phyloP scores from a whole-genome alignment of 345 rosid genomes.

The Brassica juncea region DNA sequence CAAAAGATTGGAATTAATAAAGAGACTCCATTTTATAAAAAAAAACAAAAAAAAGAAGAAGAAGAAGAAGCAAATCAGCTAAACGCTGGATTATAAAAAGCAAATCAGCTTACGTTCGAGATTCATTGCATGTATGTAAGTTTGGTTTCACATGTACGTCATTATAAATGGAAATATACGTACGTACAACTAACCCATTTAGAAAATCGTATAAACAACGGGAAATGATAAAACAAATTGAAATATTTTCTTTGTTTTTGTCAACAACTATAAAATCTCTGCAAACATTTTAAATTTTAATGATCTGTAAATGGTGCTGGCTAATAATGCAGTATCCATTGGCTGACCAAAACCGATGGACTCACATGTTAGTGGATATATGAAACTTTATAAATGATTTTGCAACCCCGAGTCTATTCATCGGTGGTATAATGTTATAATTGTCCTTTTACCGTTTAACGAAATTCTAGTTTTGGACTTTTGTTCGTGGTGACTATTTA shows the following conservation, averaged over 20 bases:
- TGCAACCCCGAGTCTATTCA: constrained; percentile 22
- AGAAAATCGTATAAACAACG: constrained; percentile 7
- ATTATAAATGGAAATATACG: not conserved
- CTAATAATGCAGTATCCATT: not conserved
- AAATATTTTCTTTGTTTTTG: not conserved
- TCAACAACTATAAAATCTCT: not conserved
- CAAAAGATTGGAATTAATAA: too few species aligned
- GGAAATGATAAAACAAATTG: not conserved
- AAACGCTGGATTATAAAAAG: too few species aligned
- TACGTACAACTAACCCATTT: constrained; percentile 31
- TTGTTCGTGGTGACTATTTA: too few species aligned
- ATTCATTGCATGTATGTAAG: not conserved
- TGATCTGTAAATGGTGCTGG: constrained; percentile 16
- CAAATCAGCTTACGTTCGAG: too few species aligned
- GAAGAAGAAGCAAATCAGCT: too few species aligned
- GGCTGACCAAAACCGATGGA: constrained; percentile 19
- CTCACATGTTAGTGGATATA: not conserved
- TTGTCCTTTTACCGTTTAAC: too few species aligned
- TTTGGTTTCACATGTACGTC: not conserved
- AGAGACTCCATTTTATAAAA: too few species aligned
- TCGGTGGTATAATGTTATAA: not conserved
- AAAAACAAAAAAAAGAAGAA: too few species aligned
- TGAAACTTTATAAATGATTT: not conserved
- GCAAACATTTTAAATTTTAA: too few species aligned
- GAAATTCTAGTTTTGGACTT: too few species aligned